A percentile compares a stretch with the other conserved stretches of the same genome.
Conservation (phyloP, 257 asterid species). For the Mitragyna speciosa region DNA sequence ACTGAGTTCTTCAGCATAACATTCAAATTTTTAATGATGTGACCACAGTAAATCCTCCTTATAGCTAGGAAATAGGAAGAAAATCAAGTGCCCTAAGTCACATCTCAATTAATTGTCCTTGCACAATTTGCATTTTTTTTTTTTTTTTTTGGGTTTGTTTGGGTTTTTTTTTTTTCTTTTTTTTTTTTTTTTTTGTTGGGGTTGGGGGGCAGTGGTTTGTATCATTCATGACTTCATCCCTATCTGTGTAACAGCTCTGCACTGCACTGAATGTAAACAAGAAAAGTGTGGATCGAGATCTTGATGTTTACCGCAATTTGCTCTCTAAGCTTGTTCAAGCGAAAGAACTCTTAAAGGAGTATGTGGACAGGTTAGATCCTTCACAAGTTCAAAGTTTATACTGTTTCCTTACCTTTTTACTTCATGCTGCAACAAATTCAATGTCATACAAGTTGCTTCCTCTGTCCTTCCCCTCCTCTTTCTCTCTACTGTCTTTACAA, state of each 20-base stretch:
- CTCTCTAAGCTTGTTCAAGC: constrained; percentile 98
- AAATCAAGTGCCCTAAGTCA: neutral
- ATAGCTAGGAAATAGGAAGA: neutral
- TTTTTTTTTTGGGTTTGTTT: too few relatives aligned
- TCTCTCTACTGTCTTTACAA: neutral
- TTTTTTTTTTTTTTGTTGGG: too few relatives aligned
- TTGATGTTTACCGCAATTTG: constrained; percentile 39
- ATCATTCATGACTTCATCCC: constrained; percentile 16
- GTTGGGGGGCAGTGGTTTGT: neutral
- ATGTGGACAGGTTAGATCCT: constrained; percentile 71
- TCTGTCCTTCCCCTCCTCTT: neutral
- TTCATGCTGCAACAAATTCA: neutral
- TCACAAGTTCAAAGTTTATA: constrained; percentile 5
- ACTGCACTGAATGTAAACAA: constrained; percentile 79
- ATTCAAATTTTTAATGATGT: neutral
- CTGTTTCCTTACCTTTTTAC: neutral
- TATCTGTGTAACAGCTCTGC: constrained; percentile 66
- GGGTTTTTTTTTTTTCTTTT: too few relatives aligned
- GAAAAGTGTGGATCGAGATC: constrained; percentile 94
- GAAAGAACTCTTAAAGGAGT: constrained; percentile 86
- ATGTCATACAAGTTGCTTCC: neutral
- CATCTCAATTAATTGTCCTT: neutral
- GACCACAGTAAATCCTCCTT: constrained; percentile 55
- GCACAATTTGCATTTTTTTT: neutral
- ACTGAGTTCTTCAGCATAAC: neutral